Base-by-base conservation (phyloP, 169 alveolate species). In the Eimeria acervulina region DNA sequence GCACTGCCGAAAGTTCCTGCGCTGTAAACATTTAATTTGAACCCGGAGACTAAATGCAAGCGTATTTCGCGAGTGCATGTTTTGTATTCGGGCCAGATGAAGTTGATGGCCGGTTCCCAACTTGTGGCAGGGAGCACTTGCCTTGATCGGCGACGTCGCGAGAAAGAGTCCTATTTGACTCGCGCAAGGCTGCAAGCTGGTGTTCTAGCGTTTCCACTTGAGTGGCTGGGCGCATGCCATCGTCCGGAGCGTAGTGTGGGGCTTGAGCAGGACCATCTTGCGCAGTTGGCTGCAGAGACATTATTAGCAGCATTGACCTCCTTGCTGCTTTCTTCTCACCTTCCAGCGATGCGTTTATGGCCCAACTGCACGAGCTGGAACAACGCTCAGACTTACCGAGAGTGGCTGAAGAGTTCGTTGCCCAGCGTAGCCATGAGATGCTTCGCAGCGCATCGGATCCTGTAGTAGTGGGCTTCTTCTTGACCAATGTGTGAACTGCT, bases 181-280 rank as follows among this genome's bases (percentile, higher is more conserved):
- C 93, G 51, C 93, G 74, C 93, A 84, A 33, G 21, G 93, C 93
- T 31, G 93, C 93, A 12, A 84, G 93, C 59, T 59, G 93, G 78
- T 84, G 93, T 40, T 84, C 78, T 40, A 84, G 33, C 31, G 93
- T 15, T 55, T 59, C 93, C 17, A 36, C 78, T 84, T 59, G 93
- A 84, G 52, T 8, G 80, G n/a, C 38, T 28, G 55, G 42, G 15
- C 78, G 93, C 31, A 23, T 51, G 19, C 78, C 78, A 13, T 84
- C 93, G 19, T 84, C 78, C 40, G 59, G 28, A 59, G 21, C 93
- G 68, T 31, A 59, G 61, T 84, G 55, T 31, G 40, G 66, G 61
- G 44, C 72, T 28, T 42, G 90, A 51, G 31, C 61, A n/a, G 47
- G 68, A 26, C 61, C 90, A 40, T 81, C 90, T 23, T 81, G 90